Percentiles rank a stretch among this genome's conserved stretches.
Conservation (phyloP, 106 monocot genomes). For the Xerophyta viscosa region DNA sequence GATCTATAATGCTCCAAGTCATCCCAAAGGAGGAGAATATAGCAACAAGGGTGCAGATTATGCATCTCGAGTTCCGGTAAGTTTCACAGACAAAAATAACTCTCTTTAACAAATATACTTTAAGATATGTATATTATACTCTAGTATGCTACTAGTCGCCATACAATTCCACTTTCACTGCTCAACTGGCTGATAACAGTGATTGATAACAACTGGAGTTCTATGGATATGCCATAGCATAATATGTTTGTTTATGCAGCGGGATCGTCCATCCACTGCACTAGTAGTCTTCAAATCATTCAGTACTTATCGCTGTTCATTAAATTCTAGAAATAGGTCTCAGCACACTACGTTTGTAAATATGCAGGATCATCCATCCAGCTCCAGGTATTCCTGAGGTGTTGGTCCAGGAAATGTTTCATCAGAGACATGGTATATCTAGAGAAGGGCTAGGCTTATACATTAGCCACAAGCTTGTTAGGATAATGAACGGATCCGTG, state of each 20-base stretch:
- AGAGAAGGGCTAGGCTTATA: constrained; percentile 63
- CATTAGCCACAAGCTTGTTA: constrained; percentile 78
- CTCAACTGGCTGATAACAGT: too few relatives aligned
- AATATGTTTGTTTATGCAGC: not conserved
- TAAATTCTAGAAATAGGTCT: not conserved
- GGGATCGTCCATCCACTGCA: too few relatives aligned
- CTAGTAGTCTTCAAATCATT: not conserved
- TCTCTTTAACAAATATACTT: not conserved
- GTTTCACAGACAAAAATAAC: not conserved
- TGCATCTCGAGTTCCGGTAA: constrained; percentile 77
- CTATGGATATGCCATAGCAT: not conserved
- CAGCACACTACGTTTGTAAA: not conserved
- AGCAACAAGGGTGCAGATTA: constrained; percentile 56
- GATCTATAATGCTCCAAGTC: constrained; percentile 46
- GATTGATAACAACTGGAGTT: too few relatives aligned
- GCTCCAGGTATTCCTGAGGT: constrained; percentile 77
- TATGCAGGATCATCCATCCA: constrained; percentile 71
- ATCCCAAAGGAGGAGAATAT: constrained; percentile 49
- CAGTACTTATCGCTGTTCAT: not conserved
- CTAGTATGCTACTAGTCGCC: too few relatives aligned
- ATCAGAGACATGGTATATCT: constrained; percentile 38
- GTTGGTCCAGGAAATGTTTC: constrained; percentile 87
- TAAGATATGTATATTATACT: too few relatives aligned
- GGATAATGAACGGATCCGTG: constrained; percentile 75
- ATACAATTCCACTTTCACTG: too few relatives aligned